Evolutionary conservation across 192 early-diverging fungal species (phyloP).

Genomic region (Geosiphon pyriformis): DNA sequence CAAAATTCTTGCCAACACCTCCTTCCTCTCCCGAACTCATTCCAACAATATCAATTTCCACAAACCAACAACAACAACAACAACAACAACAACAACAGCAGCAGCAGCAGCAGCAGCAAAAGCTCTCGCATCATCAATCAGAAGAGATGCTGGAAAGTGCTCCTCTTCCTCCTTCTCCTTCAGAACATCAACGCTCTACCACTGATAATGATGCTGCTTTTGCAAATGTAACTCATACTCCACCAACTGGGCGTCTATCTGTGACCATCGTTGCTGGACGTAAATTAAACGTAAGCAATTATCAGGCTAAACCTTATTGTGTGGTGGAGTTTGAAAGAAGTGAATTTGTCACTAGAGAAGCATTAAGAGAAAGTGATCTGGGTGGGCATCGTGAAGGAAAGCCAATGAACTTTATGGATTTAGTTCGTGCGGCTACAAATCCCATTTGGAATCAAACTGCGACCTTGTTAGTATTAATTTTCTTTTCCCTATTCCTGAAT

Average conservation of each 20-base stretch:
- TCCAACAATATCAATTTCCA: neutral
- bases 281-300: slow-evolving; percentile 19
- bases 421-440: slow-evolving; percentile 17
- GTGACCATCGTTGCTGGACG: slow-evolving; percentile 21
- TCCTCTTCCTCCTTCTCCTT: neutral
- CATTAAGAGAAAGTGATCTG: slow-evolving; percentile 11
- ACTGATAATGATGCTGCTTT: neutral
- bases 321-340: slow-evolving; percentile 17
- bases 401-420: slow-evolving; percentile 15
- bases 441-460: slow-evolving; percentile 22
- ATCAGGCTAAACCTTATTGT: slow-evolving; percentile 17
- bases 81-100: neutral
- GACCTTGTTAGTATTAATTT: slow-evolving; percentile 12
- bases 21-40: slow-evolving; percentile 1
- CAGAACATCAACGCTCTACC: neutral
- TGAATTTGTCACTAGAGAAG: slow-evolving; percentile 22
- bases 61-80: neutral
- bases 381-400: slow-evolving; percentile 4
- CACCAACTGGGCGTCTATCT: slow-evolving; percentile 8
- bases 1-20: neutral
- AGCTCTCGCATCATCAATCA: neutral
- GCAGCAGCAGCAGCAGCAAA: neutral
- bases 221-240: slow-evolving; percentile 11
- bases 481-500: neutral
- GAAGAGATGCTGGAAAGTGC: neutral